These are phyloP conservation scores for Neospermospora avenae DNA, from an alignment of 2,329 filamentous ascomycete genomes.

Conservation along the genomic window DNA sequence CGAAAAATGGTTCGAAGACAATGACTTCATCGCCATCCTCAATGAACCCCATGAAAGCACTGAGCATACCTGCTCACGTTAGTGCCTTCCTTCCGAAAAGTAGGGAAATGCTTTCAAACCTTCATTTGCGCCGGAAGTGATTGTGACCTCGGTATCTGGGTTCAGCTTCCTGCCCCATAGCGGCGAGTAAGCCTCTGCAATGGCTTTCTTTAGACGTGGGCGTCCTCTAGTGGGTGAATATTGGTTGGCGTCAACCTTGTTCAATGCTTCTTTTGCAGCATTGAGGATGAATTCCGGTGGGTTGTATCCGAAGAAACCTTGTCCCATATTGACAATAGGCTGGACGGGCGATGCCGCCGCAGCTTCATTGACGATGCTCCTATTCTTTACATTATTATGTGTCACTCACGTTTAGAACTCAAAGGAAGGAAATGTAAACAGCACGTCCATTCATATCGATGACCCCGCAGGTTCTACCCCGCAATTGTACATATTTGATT, in stretches of 20 bases:
- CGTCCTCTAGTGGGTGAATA: conserved; percentile 95
- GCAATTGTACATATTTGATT: background rate
- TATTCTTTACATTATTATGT: conserved; percentile 49
- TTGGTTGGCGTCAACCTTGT: conserved; percentile 95
- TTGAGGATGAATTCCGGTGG: conserved; percentile 87
- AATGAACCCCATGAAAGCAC: conserved; percentile 96
- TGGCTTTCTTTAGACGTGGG: conserved; percentile 85
- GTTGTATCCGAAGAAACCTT: conserved; percentile 87
- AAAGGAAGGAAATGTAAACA: background rate
- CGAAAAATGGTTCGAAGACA: conserved; percentile 97
- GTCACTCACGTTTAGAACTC: conserved; percentile 42
- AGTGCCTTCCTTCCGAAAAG: background rate
- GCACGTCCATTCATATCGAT: background rate
- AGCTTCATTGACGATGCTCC: conserved; percentile 65
- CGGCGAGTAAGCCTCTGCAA: conserved; percentile 88
- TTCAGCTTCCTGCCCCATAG: conserved; percentile 80
- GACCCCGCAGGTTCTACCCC: conserved; percentile 9
- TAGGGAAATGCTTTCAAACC: conserved; percentile 37
- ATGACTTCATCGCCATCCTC: conserved; percentile 96
- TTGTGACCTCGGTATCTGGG: conserved; percentile 88
- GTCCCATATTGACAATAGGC: conserved; percentile 63
- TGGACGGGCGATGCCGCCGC: conserved; percentile 60
- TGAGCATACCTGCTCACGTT: conserved; percentile 68
- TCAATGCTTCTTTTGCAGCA: conserved; percentile 84
- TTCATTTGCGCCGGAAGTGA: conserved; percentile 90